These are phyloP conservation scores for Saccharomycopsis hybrid DNA, from an alignment of 1,139 yeast species.

Conservation along the genomic window DNA sequence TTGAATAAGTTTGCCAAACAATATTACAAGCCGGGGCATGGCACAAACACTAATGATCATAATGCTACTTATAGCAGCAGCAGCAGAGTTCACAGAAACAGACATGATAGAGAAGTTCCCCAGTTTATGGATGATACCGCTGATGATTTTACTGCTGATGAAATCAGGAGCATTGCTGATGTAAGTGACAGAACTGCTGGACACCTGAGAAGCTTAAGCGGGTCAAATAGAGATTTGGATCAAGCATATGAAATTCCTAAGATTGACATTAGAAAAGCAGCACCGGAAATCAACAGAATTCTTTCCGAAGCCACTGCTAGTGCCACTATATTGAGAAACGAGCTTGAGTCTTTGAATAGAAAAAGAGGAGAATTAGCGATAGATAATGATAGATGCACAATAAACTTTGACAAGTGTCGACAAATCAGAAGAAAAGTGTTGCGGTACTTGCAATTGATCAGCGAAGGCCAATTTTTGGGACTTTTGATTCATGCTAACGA, in stretches of 20 bases:
- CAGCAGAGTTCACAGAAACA: too few relatives aligned
- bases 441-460: conserved; percentile 74
- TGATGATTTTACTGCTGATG: conserved; percentile 12
- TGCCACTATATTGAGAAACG: conserved; percentile 65
- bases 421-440: conserved; percentile 69
- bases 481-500: conserved; percentile 84
- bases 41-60: too few relatives aligned
- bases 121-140: conserved; percentile 19
- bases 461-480: conserved; percentile 77
- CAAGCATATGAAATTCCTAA: conserved; percentile 56
- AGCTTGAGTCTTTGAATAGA: conserved; percentile 46
- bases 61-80: too few relatives aligned
- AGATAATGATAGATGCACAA: conserved; percentile 53
- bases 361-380: conserved; percentile 49
- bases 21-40: conserved; percentile 1
- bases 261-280: conserved; percentile 63
- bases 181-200: conserved; percentile 10
- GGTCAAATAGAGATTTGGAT: conserved; percentile 38
- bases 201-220: too few relatives aligned
- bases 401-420: conserved; percentile 68
- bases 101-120: conserved; percentile 11
- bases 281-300: conserved; percentile 60
- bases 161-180: conserved; percentile 12
- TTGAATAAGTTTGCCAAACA: conserved; percentile 33
- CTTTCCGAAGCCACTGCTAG: conserved; percentile 75